phyloP scores from a whole-genome alignment of 1,139 yeast species.

The Arxiozyma bovina region DNA sequence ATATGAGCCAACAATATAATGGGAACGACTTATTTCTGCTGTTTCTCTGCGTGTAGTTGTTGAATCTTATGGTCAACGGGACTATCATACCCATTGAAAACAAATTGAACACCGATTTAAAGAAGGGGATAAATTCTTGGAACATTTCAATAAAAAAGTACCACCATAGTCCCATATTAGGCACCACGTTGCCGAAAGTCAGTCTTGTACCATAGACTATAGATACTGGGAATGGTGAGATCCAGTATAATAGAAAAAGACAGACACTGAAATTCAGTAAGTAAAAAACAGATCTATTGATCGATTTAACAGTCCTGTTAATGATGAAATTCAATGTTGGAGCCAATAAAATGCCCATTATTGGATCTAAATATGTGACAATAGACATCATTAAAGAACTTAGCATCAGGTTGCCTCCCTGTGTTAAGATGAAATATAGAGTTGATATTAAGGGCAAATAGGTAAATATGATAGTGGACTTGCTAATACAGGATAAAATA shows the following conservation, averaged over 20 bases:
- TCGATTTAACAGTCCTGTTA: neutral
- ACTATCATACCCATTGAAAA: constrained; percentile 59
- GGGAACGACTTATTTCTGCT: constrained; percentile 32
- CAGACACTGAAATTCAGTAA: neutral
- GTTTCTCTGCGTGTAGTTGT: constrained; percentile 32
- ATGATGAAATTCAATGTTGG: constrained; percentile 40
- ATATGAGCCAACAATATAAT: constrained; percentile 55
- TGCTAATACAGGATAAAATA: constrained; percentile 57
- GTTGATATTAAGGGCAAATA: constrained; percentile 49
- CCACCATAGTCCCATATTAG: constrained; percentile 95
- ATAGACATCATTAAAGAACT: constrained; percentile 50
- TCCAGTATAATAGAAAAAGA: neutral
- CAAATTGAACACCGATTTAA: constrained; percentile 73
- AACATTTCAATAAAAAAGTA: constrained; percentile 93
- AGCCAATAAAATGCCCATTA: constrained; percentile 48
- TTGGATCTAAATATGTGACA: constrained; percentile 57
- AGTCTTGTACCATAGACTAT: constrained; percentile 53
- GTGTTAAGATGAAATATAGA: constrained; percentile 37
- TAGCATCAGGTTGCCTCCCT: constrained; percentile 33
- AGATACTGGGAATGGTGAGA: constrained; percentile 16
- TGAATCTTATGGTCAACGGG: constrained; percentile 68
- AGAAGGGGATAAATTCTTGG: constrained; percentile 78
- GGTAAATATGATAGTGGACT: constrained; percentile 56
- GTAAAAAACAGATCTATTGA: neutral
- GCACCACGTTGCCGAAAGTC: constrained; percentile 49